Percentiles rank a stretch among this genome's conserved stretches.
These are phyloP conservation scores for Metschnikowia corniflorae DNA, from an alignment of 805 yeast genomes.

Conservation along the genomic window DNA sequence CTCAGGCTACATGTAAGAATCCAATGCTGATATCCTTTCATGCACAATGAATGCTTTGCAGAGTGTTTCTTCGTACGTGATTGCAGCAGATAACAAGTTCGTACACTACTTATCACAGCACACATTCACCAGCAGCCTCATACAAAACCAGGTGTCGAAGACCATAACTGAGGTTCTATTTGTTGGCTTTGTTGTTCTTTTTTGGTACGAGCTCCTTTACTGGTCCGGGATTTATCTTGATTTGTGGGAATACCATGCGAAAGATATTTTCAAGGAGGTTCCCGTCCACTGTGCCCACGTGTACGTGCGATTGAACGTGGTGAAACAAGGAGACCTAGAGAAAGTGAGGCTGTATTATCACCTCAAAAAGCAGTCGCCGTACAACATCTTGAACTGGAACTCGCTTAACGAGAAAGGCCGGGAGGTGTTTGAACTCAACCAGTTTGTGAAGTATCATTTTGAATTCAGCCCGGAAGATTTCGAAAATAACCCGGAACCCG, in stretches of 20 bases:
- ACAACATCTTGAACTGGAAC: constrained; percentile 20
- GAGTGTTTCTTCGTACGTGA: background rate
- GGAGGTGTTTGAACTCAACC: constrained; percentile 16
- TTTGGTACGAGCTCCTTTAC: constrained; percentile 40
- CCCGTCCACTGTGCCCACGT: constrained; percentile 81
- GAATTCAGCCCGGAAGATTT: constrained; percentile 84
- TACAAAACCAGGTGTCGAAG: constrained; percentile 17
- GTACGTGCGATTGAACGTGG: constrained; percentile 49
- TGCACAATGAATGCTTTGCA: constrained; percentile 2
- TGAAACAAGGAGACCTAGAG: constrained; percentile 14
- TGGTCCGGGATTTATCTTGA: constrained; percentile 41
- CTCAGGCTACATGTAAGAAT: too few relatives aligned
- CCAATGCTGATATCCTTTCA: too few relatives aligned
- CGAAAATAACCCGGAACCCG: constrained; percentile 55
- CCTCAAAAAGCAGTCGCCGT: constrained; percentile 25
- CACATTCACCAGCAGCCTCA: constrained; percentile 13
- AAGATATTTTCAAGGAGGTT: constrained; percentile 62
- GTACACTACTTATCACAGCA: constrained; percentile 8
- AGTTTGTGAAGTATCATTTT: constrained; percentile 52
- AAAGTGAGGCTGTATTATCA: constrained; percentile 27
- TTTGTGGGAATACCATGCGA: constrained; percentile 50
- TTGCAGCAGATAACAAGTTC: constrained; percentile 8
- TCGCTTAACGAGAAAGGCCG: constrained; percentile 17
- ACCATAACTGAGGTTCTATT: constrained; percentile 16
- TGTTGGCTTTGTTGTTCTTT: constrained; percentile 14